phyloP scores from a whole-genome alignment of 2,329 filamentous ascomycete species.

The Diaporthe velutina region DNA sequence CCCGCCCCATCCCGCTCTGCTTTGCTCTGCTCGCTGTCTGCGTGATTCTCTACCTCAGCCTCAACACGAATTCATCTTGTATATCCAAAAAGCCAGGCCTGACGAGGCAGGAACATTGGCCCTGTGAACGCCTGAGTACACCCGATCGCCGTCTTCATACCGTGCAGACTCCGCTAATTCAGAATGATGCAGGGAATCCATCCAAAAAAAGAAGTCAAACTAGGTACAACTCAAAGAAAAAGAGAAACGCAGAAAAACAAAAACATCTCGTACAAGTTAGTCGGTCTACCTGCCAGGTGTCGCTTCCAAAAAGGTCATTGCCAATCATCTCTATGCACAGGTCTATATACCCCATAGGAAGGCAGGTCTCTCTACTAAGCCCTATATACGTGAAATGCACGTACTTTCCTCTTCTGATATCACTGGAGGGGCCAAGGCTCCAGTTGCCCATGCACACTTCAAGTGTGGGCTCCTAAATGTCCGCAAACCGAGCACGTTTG shows the following conservation, averaged over 20 bases:
- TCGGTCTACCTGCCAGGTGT: background rate
- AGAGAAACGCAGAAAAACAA: background rate
- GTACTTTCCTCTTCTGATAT: background rate
- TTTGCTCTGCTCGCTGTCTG: background rate
- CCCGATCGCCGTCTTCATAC: background rate
- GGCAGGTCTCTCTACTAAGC: background rate
- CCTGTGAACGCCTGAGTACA: background rate
- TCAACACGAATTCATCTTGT: background rate
- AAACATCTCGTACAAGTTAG: background rate
- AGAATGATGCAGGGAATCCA: too few relatives aligned
- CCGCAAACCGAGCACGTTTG: slow-evolving; percentile 33
- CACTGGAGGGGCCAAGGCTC: background rate
- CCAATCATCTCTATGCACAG: background rate
- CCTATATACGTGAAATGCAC: background rate
- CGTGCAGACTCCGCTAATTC: background rate
- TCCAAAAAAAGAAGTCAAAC: background rate
- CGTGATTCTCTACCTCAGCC: background rate
- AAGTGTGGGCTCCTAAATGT: background rate
- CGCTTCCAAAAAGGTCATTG: background rate
- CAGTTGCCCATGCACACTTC: background rate
- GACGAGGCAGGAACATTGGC: background rate
- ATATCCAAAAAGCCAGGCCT: background rate
- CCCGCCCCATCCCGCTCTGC: background rate
- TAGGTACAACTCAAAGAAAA: background rate
- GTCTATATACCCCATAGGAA: background rate